Percentiles rank a stretch among this genome's conserved stretches.
Conservation (phyloP, 805 yeast species). For the Nakazawaea molendinolei region DNA sequence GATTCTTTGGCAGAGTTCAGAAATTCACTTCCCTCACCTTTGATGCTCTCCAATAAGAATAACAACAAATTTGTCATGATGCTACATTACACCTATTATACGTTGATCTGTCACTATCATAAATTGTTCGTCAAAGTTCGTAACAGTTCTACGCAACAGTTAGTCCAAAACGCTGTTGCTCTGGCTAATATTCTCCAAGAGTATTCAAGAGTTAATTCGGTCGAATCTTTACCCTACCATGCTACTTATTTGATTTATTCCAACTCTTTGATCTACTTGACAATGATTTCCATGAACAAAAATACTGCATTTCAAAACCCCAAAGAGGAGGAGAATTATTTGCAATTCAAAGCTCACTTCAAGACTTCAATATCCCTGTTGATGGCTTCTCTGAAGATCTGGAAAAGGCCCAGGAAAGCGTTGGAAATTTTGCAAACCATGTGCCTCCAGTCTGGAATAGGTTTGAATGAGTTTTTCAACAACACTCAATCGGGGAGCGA, state of each 20-base stretch:
- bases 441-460: slow-evolving; percentile 1
- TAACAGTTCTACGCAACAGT: not conserved
- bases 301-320: not conserved
- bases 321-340: not conserved
- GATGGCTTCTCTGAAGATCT: slow-evolving; percentile 1
- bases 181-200: slow-evolving; percentile 3
- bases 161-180: not conserved
- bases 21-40: slow-evolving; percentile 17
- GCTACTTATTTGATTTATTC: slow-evolving; percentile 5
- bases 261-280: slow-evolving; percentile 7
- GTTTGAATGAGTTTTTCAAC: no score
- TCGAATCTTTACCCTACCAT: slow-evolving; percentile 4
- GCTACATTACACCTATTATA: slow-evolving; percentile 20
- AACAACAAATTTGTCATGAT: slow-evolving; percentile 14
- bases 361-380: slow-evolving; percentile 3
- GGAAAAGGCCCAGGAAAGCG: slow-evolving; percentile 10
- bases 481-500: no score
- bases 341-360: not conserved
- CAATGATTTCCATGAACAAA: slow-evolving; percentile 2
- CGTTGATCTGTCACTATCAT: slow-evolving; percentile 6
- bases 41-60: slow-evolving; percentile 6
- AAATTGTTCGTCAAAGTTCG: slow-evolving; percentile 3
- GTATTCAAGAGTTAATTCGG: not conserved
- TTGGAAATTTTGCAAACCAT: slow-evolving; percentile 2
- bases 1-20: slow-evolving; percentile 19